Base-by-base conservation (phyloP, 2,329 filamentous ascomycete genomes). In the Bipolaris sorokiniana region DNA sequence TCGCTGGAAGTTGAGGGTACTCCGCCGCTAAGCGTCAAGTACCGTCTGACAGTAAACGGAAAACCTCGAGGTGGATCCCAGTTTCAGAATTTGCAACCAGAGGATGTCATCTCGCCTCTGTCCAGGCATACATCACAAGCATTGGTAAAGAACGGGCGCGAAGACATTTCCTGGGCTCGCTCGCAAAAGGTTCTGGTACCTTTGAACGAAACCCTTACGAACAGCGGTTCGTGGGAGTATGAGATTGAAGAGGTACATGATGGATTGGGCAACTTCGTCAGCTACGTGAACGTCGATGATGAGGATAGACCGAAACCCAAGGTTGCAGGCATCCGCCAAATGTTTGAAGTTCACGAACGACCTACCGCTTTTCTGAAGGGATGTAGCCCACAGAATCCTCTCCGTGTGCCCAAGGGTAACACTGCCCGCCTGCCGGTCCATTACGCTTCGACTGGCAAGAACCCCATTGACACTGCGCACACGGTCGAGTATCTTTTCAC, bases 31-130 rank as follows among this genome's bases (percentile, higher is more conserved):
- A 93, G 93, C 73, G 90, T 99, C 66, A 91, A 91, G 67, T 99
- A 99, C 77, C 95, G 91, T 68, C 89, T 92, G 51, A 89, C 88
- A 6, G 88, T 97, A 66, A 97, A 98, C 66, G 87, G 88, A 59
- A 89, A 90, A 62, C 88, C 96, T 63, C 88, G 89, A 66, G 91
- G 90, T 58, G 92, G 93, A 65, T 92, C 94, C 61, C 68, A 75
- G 38, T 94, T 96, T 67, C 93, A 98, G 76, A 97, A 91, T 69
- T 86, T 99, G 42, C 93, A 97, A 67, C 93, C 95, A 0, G 92
- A 97, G 47, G 90, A 91, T 34, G 89, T 93, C 68, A 82, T 85
- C 3, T 96, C 92, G 1, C 92, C 92, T 1, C 80, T 96, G 34
- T 78, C 90, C n/a, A 84, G 84, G 48, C 81, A 83, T 47, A 81